Evolutionary conservation across 192 early-diverging fungal species (phyloP), one percentile per base, ranked within the genome.

Genomic region (Coemansia sp.): DNA sequence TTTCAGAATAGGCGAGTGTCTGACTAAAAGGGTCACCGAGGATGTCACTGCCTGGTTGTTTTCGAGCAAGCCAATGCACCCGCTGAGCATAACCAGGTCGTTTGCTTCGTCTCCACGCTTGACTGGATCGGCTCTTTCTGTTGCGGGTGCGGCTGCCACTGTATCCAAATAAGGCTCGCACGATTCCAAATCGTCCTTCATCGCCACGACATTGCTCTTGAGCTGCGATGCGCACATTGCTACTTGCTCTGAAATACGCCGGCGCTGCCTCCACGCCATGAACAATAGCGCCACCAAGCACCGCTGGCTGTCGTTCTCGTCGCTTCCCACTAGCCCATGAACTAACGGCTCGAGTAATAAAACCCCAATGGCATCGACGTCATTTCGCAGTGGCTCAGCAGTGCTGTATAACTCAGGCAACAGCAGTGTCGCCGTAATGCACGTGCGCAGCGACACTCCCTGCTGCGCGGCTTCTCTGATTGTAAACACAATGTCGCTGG

Each of bases 241-340:
- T 0, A 67, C 14, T 9, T 64, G 64, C 17, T n/a, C 31, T 9
- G 29, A 37, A 38, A 76, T 25, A 5, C 51, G 8, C 17, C 32
- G 44, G 2, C 61, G 62, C 37, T 75, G 77, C n/a, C 69, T 14
- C 77, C 73, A 80, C 3, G 64, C 60, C 44, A 80, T 29, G 36
- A 72, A 72, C 64, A 71, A 15, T 2, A 80, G 73, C 41, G 73
- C 69, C 34, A 25, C n/a, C 31, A 17, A 17, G 17, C 62, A 70
- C 23, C 58, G 53, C 9, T 29, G n/a, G 14, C 61, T n/a, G 14
- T 63, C 19, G 2, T 39, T 21, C 15, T 44, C 48, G 12, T 53
- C n/a, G 23, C 60, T 31, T 31, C 42, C 29, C 41, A 44, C 39
- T 37, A 68, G 34, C 6, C 51, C 38, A 2, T 8, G 39, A 19